phyloP scores from a whole-genome alignment of 129 eudicot species.

The Lactuca saligna region DNA sequence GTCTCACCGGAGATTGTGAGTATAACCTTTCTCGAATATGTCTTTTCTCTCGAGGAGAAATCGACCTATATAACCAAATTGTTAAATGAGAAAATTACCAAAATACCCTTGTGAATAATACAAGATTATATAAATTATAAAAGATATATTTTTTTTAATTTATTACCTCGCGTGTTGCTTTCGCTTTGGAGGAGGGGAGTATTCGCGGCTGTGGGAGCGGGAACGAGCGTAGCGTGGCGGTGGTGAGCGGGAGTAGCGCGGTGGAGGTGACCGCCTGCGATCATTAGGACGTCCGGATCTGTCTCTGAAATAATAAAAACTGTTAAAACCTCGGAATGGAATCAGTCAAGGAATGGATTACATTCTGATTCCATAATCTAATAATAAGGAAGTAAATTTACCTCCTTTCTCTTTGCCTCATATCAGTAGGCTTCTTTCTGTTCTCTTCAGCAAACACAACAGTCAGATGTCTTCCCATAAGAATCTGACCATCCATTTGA shows the following conservation, averaged over 20 bases:
- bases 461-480: constrained; percentile 73
- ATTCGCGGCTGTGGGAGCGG: constrained; percentile 73
- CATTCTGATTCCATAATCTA: neutral
- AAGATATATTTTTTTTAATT: too few relatives aligned
- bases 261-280: constrained; percentile 71
- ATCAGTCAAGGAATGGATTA: too few relatives aligned
- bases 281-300: constrained; percentile 34
- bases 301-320: constrained; percentile 36
- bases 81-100: neutral
- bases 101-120: neutral
- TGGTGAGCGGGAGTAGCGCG: constrained; percentile 70
- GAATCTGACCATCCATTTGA: constrained; percentile 75
- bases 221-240: constrained; percentile 68
- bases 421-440: constrained; percentile 86
- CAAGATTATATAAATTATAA: neutral
- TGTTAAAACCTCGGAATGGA: neutral
- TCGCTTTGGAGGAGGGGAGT: constrained; percentile 87
- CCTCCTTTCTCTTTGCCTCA: constrained; percentile 72
- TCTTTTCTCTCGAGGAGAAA: constrained; percentile 64
- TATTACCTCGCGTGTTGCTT: constrained; percentile 66
- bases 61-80: constrained; percentile 44
- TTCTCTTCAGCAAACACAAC: constrained; percentile 97
- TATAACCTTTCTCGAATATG: constrained; percentile 62
- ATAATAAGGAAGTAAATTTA: constrained; percentile 3
- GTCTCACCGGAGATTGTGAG: constrained; percentile 59